Evolutionary conservation across 352 stramenopile species (phyloP).

Genomic region (Aphanomyces cochlioides): DNA sequence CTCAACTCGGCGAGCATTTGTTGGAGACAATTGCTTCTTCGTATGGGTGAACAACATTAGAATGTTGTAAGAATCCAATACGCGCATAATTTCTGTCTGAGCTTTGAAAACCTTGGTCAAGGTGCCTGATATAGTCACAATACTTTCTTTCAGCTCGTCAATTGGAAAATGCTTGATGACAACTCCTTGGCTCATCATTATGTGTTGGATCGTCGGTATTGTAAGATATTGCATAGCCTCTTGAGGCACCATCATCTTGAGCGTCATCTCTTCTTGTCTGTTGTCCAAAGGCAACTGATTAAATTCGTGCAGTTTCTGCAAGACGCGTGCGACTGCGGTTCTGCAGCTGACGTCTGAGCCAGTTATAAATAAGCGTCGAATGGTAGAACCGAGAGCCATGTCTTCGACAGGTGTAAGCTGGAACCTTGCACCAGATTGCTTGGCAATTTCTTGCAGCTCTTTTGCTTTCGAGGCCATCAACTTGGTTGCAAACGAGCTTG

Average conservation of each 20-base stretch:
- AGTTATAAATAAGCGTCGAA: not conserved
- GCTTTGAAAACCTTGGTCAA: not conserved
- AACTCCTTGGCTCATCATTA: not conserved
- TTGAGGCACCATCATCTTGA: slow-evolving; percentile 39
- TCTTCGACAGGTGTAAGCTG: slow-evolving; percentile 15
- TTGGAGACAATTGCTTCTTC: too few species aligned
- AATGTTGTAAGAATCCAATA: not conserved
- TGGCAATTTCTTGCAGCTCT: not conserved
- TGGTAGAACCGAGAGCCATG: slow-evolving; percentile 18
- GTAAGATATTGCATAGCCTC: not conserved
- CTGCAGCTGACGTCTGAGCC: not conserved
- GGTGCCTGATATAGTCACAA: slow-evolving; percentile 6
- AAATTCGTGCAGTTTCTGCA: not conserved
- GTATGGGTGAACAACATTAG: not conserved
- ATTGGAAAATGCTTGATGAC: slow-evolving; percentile 13
- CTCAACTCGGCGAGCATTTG: too few species aligned
- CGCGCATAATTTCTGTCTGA: not conserved
- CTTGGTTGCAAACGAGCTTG: slow-evolving; percentile 12
- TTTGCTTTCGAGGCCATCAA: not conserved
- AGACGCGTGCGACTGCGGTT: not conserved
- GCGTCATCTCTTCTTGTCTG: slow-evolving; percentile 33
- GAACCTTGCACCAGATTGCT: not conserved
- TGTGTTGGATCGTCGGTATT: not conserved
- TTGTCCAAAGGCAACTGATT: not conserved
- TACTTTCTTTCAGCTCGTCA: not conserved